Conservation (phyloP, 352 stramenopile species). For the Blastocystis sp. region DNA sequence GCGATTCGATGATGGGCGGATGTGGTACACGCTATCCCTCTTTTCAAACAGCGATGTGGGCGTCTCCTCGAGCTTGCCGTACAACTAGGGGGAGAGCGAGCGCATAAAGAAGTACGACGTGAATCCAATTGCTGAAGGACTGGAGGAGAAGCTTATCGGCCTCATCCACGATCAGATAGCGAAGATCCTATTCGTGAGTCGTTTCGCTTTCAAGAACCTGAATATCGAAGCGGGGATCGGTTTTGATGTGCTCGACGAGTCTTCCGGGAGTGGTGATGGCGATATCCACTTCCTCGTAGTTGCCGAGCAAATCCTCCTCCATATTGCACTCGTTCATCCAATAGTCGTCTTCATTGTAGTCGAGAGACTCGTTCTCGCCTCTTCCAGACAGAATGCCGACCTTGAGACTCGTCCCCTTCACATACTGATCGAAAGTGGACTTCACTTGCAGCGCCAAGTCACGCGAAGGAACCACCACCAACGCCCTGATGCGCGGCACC, state of each 20-base stretch:
- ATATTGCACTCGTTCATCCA: conserved; percentile 20
- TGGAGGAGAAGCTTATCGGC: conserved; percentile 66
- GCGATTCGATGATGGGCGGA: conserved; percentile 14
- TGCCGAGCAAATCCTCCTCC: conserved; percentile 20
- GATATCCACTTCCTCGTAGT: conserved; percentile 67
- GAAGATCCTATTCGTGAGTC: conserved; percentile 12
- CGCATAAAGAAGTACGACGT: not conserved
- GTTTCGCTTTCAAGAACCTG: not conserved
- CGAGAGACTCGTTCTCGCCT: not conserved
- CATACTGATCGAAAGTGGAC: conserved; percentile 60
- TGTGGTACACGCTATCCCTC: not conserved
- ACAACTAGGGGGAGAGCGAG: not conserved
- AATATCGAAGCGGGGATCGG: conserved; percentile 36
- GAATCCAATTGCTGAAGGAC: conserved; percentile 65
- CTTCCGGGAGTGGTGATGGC: conserved; percentile 49
- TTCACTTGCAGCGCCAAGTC: conserved; percentile 69
- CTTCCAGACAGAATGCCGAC: conserved; percentile 26
- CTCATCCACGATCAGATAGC: conserved; percentile 67
- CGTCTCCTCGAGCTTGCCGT: conserved; percentile 39
- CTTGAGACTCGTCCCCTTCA: conserved; percentile 24
- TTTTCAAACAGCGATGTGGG: conserved; percentile 15
- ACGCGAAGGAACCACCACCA: conserved; percentile 47
- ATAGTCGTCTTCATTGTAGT: conserved; percentile 39
- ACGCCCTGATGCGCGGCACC: conserved; percentile 45
- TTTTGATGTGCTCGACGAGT: conserved; percentile 71